Conservation (phyloP, 2,329 filamentous ascomycete genomes). For the Calonectria hongkongensis region DNA sequence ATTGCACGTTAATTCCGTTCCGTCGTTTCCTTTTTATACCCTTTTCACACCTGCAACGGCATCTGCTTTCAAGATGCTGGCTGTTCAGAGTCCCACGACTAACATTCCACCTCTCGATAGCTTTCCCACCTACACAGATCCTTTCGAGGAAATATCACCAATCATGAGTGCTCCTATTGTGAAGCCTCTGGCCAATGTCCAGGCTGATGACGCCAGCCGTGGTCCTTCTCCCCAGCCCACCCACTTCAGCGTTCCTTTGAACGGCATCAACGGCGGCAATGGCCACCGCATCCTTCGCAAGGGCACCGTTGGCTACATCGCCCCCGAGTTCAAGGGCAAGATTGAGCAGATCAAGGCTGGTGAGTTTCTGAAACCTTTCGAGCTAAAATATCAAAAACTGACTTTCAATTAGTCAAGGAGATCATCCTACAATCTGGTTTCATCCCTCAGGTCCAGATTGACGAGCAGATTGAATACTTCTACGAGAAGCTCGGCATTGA, state of each 20-base stretch:
- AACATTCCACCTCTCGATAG: constrained; percentile 63
- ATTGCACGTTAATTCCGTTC: constrained; percentile 32
- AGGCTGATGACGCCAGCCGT: constrained; percentile 68
- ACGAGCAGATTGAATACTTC: constrained; percentile 94
- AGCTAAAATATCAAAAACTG: constrained; percentile 20
- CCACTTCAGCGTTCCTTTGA: constrained; percentile 83
- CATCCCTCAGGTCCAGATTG: constrained; percentile 88
- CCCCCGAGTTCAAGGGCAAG: constrained; percentile 95
- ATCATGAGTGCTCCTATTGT: constrained; percentile 61
- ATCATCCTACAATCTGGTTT: constrained; percentile 86
- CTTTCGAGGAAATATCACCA: constrained; percentile 57
- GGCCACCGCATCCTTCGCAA: constrained; percentile 87
- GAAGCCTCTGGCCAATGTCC: constrained; percentile 65
- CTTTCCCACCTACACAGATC: constrained; percentile 67
- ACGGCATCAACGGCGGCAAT: constrained; percentile 69
- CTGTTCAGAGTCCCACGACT: constrained; percentile 63
- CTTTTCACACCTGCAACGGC: constrained; percentile 35
- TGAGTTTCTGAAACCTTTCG: constrained; percentile 61
- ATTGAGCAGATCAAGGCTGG: constrained; percentile 90
- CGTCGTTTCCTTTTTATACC: constrained; percentile 39
- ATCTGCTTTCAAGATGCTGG: constrained; percentile 59
- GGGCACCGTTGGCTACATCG: constrained; percentile 94
- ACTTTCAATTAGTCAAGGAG: constrained; percentile 80
- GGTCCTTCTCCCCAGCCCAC: constrained; percentile 92
- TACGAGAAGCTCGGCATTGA: constrained; percentile 98